Conservation (phyloP, 2,329 filamentous ascomycete genomes). For the Colletotrichum sp. region DNA sequence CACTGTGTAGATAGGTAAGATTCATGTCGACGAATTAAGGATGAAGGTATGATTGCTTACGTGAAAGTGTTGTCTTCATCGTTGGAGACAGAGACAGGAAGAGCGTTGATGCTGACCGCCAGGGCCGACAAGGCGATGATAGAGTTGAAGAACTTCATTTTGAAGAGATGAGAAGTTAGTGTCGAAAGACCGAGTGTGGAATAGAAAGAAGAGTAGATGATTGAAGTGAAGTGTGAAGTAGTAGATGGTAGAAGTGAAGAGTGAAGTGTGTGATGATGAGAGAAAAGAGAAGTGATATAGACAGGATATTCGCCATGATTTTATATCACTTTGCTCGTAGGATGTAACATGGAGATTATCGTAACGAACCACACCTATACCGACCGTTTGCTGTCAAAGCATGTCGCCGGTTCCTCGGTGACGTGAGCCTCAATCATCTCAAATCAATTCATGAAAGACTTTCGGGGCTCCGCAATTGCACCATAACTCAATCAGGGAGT, state of each 20-base stretch:
- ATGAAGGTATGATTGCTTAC: background rate
- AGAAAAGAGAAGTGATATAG: background rate
- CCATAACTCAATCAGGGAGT: background rate
- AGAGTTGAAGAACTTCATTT: constrained; percentile 11
- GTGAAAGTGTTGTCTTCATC: background rate
- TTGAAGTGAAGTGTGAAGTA: background rate
- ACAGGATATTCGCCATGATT: background rate
- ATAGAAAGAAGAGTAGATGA: background rate
- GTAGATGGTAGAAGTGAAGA: background rate
- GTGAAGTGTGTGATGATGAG: background rate
- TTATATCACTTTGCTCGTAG: background rate
- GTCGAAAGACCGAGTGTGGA: background rate
- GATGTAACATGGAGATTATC: background rate
- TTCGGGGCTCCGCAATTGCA: background rate
- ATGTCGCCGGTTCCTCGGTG: background rate
- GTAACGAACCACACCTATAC: background rate
- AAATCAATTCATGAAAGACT: background rate
- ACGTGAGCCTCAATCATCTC: background rate
- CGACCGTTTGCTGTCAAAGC: background rate
- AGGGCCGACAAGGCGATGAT: constrained; percentile 12
- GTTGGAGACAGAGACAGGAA: constrained; percentile 5
- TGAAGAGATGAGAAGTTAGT: background rate
- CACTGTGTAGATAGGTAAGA: background rate
- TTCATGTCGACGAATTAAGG: accelerated
- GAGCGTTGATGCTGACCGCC: constrained; percentile 19